Percentiles rank a stretch among this genome's conserved stretches.
Evolutionary conservation across 2,329 filamentous ascomycete genomes (phyloP).

Genomic region (Ophiostoma ulmi): DNA sequence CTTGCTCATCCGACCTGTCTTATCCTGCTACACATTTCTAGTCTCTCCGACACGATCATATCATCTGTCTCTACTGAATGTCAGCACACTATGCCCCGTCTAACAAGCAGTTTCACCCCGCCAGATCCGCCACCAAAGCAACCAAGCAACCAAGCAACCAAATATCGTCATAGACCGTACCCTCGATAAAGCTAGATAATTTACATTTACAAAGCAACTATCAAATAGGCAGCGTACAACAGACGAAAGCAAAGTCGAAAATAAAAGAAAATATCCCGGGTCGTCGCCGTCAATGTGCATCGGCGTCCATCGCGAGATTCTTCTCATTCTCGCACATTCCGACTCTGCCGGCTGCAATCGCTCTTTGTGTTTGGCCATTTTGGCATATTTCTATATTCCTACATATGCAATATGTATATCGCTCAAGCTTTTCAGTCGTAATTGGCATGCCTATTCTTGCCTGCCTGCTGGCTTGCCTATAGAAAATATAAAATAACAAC

Average conservation of each 20-base stretch:
- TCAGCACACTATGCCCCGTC: background rate
- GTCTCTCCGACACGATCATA: background rate
- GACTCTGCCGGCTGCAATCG: background rate
- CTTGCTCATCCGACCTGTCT: background rate
- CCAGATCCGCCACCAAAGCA: constrained; percentile 2
- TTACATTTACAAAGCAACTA: background rate
- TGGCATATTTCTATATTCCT: background rate
- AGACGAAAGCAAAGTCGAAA: background rate
- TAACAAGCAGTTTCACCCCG: background rate
- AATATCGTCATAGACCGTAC: background rate
- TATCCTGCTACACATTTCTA: background rate
- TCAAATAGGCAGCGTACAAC: background rate
- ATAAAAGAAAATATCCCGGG: background rate
- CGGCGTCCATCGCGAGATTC: background rate
- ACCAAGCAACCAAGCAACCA: background rate
- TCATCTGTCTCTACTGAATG: background rate
- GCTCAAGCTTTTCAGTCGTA: background rate
- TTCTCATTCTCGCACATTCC: background rate
- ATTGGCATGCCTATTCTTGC: background rate
- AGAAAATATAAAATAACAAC: background rate
- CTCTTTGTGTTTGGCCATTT: background rate
- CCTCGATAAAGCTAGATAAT: background rate
- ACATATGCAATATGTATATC: background rate
- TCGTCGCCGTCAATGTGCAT: background rate
- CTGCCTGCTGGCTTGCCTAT: background rate